These are phyloP conservation scores for Ceriops decandra DNA, from an alignment of 345 rosid species.

Conservation along the genomic window DNA sequence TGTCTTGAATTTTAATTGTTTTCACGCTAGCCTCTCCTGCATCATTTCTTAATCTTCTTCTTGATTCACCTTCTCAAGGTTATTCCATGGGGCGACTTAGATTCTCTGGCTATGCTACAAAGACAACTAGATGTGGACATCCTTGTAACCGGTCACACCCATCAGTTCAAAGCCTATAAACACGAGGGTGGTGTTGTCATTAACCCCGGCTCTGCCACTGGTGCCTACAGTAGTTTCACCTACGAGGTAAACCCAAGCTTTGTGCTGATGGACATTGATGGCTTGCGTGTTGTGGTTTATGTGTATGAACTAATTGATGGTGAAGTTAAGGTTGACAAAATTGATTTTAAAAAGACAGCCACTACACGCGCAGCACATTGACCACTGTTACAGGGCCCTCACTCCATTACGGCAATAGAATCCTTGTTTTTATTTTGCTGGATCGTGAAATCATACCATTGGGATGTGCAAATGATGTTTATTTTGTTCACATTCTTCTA, in stretches of 20 bases:
- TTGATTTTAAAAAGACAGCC: conserved; percentile 36
- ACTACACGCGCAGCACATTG: conserved; percentile 18
- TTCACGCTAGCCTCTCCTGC: background rate
- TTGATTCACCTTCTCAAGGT: conserved; percentile 39
- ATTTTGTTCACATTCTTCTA: background rate
- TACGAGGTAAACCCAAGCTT: conserved; percentile 92
- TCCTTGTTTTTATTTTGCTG: background rate
- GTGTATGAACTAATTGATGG: conserved; percentile 34
- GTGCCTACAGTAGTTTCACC: conserved; percentile 83
- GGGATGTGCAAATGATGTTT: background rate
- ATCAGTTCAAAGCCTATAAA: conserved; percentile 96
- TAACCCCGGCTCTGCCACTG: conserved; percentile 96
- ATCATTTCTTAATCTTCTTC: background rate
- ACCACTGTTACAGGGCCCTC: background rate
- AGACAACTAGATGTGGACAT: conserved; percentile 93
- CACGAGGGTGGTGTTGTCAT: conserved; percentile 96
- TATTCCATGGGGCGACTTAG: conserved; percentile 97
- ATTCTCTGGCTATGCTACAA: conserved; percentile 92
- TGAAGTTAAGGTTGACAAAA: conserved; percentile 40
- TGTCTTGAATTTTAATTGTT: background rate
- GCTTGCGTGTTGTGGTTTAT: conserved; percentile 77
- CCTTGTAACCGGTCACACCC: conserved; percentile 93
- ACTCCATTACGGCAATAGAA: background rate
- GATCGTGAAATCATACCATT: background rate
- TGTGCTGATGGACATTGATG: conserved; percentile 94